Evolutionary conservation across 352 stramenopile genomes (phyloP).

Genomic region (Elongisporangium anandrum): DNA sequence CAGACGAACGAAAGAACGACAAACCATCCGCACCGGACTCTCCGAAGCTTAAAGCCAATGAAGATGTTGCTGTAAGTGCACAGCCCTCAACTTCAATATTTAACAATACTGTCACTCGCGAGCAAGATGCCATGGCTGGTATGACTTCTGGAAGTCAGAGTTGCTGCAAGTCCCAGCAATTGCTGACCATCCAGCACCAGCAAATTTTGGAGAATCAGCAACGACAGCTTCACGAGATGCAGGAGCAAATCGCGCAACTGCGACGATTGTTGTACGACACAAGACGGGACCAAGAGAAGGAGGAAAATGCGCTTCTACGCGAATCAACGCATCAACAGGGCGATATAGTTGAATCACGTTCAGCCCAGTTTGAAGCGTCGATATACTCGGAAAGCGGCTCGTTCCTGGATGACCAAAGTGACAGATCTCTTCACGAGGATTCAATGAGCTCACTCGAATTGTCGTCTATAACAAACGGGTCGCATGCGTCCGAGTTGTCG

Average conservation of each 20-base stretch:
- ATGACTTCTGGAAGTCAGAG: conserved; percentile 9
- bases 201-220: conserved; percentile 77
- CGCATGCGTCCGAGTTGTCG: conserved; percentile 41
- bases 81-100: not conserved
- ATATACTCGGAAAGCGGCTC: conserved; percentile 8
- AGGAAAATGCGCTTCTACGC: conserved; percentile 1
- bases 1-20: not conserved
- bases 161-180: conserved; percentile 62
- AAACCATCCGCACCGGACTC: not conserved
- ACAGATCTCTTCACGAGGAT: conserved; percentile 9
- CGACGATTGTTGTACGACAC: conserved; percentile 30
- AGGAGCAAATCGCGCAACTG: conserved; percentile 63
- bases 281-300: conserved; percentile 15
- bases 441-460: conserved; percentile 53
- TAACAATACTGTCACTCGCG: not conserved
- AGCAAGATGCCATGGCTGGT: not conserved
- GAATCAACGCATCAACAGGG: not conserved
- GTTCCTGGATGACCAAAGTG: conserved; percentile 12
- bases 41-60: not conserved
- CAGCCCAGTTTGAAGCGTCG: conserved; percentile 7
- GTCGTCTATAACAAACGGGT: conserved; percentile 56
- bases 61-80: not conserved
- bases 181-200: conserved; percentile 70
- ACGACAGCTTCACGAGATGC: conserved; percentile 62
- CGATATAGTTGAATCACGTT: not conserved